phyloP scores from a whole-genome alignment of 2,329 filamentous ascomycete genomes.

The Emericellopsis atlantica region DNA sequence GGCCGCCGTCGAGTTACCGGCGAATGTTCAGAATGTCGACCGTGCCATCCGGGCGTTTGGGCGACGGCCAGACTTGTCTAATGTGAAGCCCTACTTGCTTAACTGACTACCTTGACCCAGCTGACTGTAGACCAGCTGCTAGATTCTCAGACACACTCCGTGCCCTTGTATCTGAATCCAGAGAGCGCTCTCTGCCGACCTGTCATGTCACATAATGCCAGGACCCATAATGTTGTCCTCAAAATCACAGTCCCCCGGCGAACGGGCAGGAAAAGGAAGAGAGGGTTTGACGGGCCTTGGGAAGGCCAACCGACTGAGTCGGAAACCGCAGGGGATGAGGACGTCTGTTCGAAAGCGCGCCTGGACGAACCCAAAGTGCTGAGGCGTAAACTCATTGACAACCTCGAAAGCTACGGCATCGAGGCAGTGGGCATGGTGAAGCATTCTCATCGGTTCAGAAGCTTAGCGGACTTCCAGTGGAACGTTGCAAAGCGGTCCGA shows the following conservation, averaged over 20 bases:
- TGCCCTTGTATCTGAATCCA: conserved; percentile 65
- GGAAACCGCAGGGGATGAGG: conserved; percentile 14
- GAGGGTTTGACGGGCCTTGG: conserved; percentile 59
- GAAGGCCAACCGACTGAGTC: conserved; percentile 21
- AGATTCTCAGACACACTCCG: conserved; percentile 33
- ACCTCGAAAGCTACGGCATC: conserved; percentile 50
- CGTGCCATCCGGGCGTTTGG: conserved; percentile 28
- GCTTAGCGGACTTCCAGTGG: conserved; percentile 80
- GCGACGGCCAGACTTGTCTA: conserved; percentile 20
- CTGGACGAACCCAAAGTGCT: conserved; percentile 42
- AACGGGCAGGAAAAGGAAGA: conserved; percentile 76
- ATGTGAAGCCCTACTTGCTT: conserved; percentile 15
- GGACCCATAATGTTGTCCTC: conserved; percentile 73
- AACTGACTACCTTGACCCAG: not conserved
- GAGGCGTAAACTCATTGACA: conserved; percentile 57
- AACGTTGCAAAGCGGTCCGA: conserved; percentile 48
- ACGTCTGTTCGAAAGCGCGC: conserved; percentile 28
- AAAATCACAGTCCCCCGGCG: conserved; percentile 78
- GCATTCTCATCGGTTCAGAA: conserved; percentile 77
- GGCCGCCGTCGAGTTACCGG: conserved; percentile 28
- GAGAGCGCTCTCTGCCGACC: conserved; percentile 70
- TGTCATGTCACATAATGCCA: conserved; percentile 61
- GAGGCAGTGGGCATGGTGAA: conserved; percentile 62
- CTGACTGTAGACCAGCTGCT: conserved; percentile 22
- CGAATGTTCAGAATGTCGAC: conserved; percentile 28